Conservation (phyloP, 2,329 filamentous ascomycete genomes). For the Pseudogymnoascus sp. region DNA sequence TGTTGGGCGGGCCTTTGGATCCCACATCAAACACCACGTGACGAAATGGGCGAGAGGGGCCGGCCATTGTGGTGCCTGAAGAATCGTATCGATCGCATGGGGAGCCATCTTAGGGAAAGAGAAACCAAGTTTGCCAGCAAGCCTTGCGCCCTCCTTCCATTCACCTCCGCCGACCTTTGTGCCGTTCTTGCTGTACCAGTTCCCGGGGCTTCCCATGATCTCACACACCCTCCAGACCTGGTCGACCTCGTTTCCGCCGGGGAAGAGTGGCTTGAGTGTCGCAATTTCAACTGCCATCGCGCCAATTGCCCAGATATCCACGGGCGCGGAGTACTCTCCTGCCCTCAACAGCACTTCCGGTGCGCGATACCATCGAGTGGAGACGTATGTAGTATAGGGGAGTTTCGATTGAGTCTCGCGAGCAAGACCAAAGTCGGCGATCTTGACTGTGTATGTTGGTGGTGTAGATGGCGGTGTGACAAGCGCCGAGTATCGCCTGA, state of each 20-base stretch:
- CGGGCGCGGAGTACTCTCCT: slow-evolving; percentile 92
- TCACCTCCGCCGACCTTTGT: slow-evolving; percentile 85
- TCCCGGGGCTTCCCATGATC: slow-evolving; percentile 97
- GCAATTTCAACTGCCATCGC: slow-evolving; percentile 98
- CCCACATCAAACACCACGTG: slow-evolving; percentile 99
- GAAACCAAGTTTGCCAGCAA: slow-evolving; percentile 94
- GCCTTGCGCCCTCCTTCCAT: slow-evolving; percentile 87
- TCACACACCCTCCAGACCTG: slow-evolving; percentile 98
- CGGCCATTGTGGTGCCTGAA: slow-evolving; percentile 88
- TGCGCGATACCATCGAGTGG: slow-evolving; percentile 89
- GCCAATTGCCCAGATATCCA: slow-evolving; percentile 97
- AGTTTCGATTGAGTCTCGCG: slow-evolving; percentile 93
- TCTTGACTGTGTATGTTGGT: slow-evolving; percentile 91
- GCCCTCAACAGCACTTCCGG: slow-evolving; percentile 90
- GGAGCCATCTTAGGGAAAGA: slow-evolving; percentile 99
- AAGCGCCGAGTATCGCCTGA: slow-evolving; percentile 84
- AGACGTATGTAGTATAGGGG: slow-evolving; percentile 97
- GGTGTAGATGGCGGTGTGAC: slow-evolving; percentile 94
- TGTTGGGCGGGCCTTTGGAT: slow-evolving; percentile 83
- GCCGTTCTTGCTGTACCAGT: slow-evolving; percentile 93
- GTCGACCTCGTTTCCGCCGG: slow-evolving; percentile 95
- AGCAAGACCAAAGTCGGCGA: slow-evolving; percentile 96
- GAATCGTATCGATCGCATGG: slow-evolving; percentile 88
- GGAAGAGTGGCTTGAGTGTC: slow-evolving; percentile 92
- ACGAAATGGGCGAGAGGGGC: slow-evolving; percentile 82